Conservation (phyloP, 2,329 filamentous ascomycete species). For the Diaporthe humulicola region DNA sequence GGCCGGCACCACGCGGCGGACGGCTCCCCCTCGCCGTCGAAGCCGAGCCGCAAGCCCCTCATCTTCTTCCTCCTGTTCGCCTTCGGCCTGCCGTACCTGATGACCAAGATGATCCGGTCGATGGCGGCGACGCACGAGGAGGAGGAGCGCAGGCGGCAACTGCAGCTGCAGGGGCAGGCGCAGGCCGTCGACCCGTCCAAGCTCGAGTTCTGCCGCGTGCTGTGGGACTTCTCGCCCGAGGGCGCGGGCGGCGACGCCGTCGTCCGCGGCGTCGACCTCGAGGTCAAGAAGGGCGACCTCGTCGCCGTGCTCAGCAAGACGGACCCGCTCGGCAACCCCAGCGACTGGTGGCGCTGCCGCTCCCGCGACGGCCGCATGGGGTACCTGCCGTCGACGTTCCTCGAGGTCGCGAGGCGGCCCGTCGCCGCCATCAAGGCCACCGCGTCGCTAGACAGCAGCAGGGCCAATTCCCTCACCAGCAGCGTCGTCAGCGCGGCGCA, state of each 20-base stretch:
- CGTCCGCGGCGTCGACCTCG: constrained; percentile 83
- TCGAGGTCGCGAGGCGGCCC: constrained; percentile 78
- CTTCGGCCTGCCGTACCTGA: constrained; percentile 94
- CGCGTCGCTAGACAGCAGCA: constrained; percentile 59
- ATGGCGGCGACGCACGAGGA: constrained; percentile 89
- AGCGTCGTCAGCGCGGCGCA: constrained; percentile 45
- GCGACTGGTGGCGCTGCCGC: constrained; percentile 97
- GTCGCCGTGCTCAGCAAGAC: constrained; percentile 94
- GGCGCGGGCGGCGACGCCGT: constrained; percentile 64
- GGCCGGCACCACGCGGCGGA: constrained; percentile 71
- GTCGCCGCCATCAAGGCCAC: constrained; percentile 66
- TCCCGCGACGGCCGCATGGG: constrained; percentile 91
- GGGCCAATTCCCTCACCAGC: constrained; percentile 66
- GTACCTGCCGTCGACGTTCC: constrained; percentile 91
- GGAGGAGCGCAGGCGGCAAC: constrained; percentile 74
- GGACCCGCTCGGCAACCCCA: constrained; percentile 90
- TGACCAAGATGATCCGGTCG: constrained; percentile 93
- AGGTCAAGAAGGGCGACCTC: constrained; percentile 94
- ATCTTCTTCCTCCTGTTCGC: constrained; percentile 95
- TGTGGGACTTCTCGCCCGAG: constrained; percentile 94
- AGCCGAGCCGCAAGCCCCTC: constrained; percentile 93
- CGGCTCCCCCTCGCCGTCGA: constrained; percentile 73
- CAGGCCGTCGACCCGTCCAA: constrained; percentile 84
- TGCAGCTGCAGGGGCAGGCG: constrained; percentile 56
- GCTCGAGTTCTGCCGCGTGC: constrained; percentile 94